These are phyloP conservation scores for Botryotinia convoluta DNA, from an alignment of 2,329 filamentous ascomycete species.

Conservation along the genomic window DNA sequence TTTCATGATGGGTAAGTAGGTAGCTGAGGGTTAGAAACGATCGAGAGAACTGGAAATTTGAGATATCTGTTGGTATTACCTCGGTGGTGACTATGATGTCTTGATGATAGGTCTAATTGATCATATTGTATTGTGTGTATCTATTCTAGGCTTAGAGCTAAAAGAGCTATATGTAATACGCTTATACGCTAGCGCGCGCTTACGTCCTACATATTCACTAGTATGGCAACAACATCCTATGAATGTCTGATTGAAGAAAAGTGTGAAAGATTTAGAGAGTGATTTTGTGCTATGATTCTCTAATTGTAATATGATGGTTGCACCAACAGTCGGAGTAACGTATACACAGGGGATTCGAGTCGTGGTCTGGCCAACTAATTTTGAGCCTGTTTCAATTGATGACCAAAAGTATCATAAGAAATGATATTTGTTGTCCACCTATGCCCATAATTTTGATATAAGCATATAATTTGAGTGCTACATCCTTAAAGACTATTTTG, in stretches of 20 bases:
- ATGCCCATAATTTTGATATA: not conserved
- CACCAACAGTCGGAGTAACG: not conserved
- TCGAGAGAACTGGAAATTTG: not conserved
- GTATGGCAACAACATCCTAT: not conserved
- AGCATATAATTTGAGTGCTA: not conserved
- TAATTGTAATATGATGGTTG: not conserved
- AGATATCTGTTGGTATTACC: not conserved
- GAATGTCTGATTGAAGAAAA: not conserved
- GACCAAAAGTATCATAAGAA: not conserved
- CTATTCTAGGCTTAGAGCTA: not conserved
- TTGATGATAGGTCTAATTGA: not conserved
- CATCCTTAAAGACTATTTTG: not conserved
- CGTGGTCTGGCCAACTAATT: slow-evolving; percentile 3
- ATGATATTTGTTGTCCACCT: no score
- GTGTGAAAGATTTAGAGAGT: not conserved
- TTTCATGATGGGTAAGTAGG: not conserved
- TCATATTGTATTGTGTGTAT: not conserved
- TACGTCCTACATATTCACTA: not conserved
- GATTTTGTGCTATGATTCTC: not conserved
- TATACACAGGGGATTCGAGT: not conserved
- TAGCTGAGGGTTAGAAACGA: not conserved
- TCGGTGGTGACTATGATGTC: not conserved
- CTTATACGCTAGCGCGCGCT: not conserved
- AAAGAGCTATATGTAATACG: not conserved
- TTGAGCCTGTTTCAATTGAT: not conserved